Conservation (phyloP, 768 basidiomycete species). For the Hypholoma fasciculare region DNA sequence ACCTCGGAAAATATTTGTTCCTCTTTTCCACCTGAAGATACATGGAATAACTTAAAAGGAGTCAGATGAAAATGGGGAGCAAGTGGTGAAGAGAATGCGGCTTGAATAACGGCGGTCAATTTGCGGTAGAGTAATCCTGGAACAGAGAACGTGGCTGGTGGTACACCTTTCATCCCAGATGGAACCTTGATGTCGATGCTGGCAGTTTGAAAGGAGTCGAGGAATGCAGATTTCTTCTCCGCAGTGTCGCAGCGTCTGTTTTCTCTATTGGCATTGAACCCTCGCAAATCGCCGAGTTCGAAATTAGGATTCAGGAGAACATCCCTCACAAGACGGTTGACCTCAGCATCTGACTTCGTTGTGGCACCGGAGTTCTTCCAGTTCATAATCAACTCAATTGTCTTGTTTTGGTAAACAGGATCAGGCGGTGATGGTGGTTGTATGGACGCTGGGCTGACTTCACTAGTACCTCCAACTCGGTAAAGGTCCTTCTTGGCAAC, state of each 20-base stretch:
- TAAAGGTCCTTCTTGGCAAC: neutral
- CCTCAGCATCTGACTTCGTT: slow-evolving; percentile 15
- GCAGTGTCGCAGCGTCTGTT: slow-evolving; percentile 13
- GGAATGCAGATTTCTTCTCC: slow-evolving; percentile 9
- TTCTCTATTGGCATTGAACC: slow-evolving; percentile 17
- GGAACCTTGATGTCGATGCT: slow-evolving; percentile 22
- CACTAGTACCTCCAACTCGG: slow-evolving; percentile 11
- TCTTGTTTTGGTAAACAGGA: slow-evolving; percentile 4
- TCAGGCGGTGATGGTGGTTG: neutral
- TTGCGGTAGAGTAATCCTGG: slow-evolving; percentile 24
- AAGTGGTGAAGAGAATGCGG: slow-evolving; percentile 15
- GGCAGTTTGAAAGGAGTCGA: slow-evolving; percentile 14
- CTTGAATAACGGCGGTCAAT: slow-evolving; percentile 19
- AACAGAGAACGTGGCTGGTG: slow-evolving; percentile 17
- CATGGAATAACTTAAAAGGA: slow-evolving; percentile 23
- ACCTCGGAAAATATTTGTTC: slow-evolving; percentile 24
- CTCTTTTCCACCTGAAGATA: neutral
- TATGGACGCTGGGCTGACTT: neutral
- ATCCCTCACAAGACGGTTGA: slow-evolving; percentile 20
- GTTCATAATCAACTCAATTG: slow-evolving; percentile 19
- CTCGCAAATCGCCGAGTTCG: slow-evolving; percentile 15
- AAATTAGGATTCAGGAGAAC: slow-evolving; percentile 22
- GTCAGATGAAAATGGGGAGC: slow-evolving; percentile 21
- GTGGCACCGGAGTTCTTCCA: slow-evolving; percentile 22
- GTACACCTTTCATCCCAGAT: slow-evolving; percentile 16